phyloP scores from a whole-genome alignment of 345 rosid genomes.

The Pugionium cornutum region DNA sequence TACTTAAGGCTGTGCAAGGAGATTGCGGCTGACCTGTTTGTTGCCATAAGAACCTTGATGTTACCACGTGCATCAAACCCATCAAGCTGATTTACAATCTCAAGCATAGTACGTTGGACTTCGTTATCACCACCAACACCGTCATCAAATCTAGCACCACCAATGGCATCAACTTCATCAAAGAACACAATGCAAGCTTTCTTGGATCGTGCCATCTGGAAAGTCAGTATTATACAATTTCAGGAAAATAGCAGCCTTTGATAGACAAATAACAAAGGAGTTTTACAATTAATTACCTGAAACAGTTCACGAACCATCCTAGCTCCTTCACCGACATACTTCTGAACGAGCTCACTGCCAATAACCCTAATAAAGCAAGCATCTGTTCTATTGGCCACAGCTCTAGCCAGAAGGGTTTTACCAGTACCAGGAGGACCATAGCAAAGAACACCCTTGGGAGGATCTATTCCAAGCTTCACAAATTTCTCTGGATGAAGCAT shows the following conservation, averaged over 20 bases:
- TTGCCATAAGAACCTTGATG: constrained; percentile 99
- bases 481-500: constrained; percentile 99
- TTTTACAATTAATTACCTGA: constrained; percentile 56
- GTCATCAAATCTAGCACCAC: constrained; percentile 88
- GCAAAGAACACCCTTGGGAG: constrained; percentile 98
- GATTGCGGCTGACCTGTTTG: constrained; percentile 68
- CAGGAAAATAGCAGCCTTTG: constrained; percentile 10
- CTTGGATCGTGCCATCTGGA: constrained; percentile 84
- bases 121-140: constrained; percentile 90
- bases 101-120: constrained; percentile 87
- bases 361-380: constrained; percentile 97
- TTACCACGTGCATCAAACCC: constrained; percentile 94
- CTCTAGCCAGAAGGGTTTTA: constrained; percentile 91
- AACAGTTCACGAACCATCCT: constrained; percentile 97
- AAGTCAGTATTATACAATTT: neutral
- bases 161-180: constrained; percentile 88
- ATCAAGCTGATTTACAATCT: constrained; percentile 83
- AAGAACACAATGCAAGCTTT: constrained; percentile 88
- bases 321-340: constrained; percentile 98
- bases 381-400: constrained; percentile 98
- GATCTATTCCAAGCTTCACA: constrained; percentile 98
- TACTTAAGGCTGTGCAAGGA: neutral
- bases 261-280: neutral
- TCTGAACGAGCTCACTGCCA: constrained; percentile 98
- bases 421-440: constrained; percentile 99